Evolutionary conservation across 495 filamentous ascomycete genomes (phyloP), one percentile per base, ranked within the genome.

Genomic region (Chaetomidium leptoderma): DNA sequence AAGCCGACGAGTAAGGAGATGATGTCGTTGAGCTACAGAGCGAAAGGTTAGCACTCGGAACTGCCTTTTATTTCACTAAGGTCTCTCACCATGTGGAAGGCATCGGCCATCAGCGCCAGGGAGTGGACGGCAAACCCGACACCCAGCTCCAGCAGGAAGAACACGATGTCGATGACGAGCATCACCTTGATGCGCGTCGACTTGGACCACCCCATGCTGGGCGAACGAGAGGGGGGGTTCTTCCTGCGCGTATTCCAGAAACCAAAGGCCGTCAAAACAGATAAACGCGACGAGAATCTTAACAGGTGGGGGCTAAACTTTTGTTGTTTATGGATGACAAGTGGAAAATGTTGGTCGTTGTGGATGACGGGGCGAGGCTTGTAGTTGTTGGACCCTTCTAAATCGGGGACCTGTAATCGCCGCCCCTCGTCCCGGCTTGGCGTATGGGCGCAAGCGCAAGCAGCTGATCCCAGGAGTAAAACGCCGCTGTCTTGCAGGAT

Each of bases 51-150:
- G 57, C 33, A 36, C 16, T 17, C 23, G 4, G 1, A 1, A 30
- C 19, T 45, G 6, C 17, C 44, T 54, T 11, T 3, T 19, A 9
- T 36, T 17, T 26, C 16, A 16, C 14, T 37, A 51, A 13, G 44
- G 24, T 39, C 16, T 53, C 78, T 62, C 68, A 92, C 88, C 93
- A 98, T 98, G 66, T 98, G 93, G 75, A 97, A 98, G 55, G 93
- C 90, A 76, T 98, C 93, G 36, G 93, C 93, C 66, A 95, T 89
- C 54, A 98, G 80, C 17, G 93, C 93, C 59, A 98, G 83, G 27
- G 93, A 97, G 64, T 89, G 86, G 53, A 95, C 91, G 40, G 82
- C 72, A 72, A 93, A 89, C 53, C 93, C 93, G 47, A 88, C 84
- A 21, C 85, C 86, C 48, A 98, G 74, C 71, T 98, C 93, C 14